Base-by-base conservation (phyloP, 306 rosid genomes). In the Cicer arietinum region DNA sequence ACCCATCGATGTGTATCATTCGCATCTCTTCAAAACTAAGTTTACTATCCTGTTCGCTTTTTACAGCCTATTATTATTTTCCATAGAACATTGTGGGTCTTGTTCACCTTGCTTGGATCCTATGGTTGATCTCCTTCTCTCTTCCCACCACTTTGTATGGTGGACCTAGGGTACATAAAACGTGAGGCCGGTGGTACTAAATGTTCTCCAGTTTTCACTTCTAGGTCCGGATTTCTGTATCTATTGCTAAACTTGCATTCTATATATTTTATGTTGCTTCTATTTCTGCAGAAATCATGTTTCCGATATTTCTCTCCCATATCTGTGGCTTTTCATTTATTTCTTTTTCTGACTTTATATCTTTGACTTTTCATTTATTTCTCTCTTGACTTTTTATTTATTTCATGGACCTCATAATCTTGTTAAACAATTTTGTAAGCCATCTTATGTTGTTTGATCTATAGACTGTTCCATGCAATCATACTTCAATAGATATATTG, bases 331-430 rank as follows among this genome's bases (percentile, higher is more conserved):
- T 39, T 39, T 39, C 47, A 37, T 39, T 39, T 62, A 39, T 39
- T 62, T n/a, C 13, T 62, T 62, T 10, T 7, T 22, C 45, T 0
- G 47, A 39, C 37, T 56, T 56, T 20, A 39, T 39, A 39, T 13
- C 18, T 37, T 61, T n/a, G 20, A 62, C 41, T n/a, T 37, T 39
- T 62, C 47, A 37, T 62, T n/a, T 39, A n/a, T 62, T 62, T 39
- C 68, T 39, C 45, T 18, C 13, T 8, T 1, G 39, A 20, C n/a
- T 56, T 56, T 56, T 20, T 56, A 9, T 56, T 56, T 56, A 20
- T 62, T 41, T 60, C 17, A 39, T 7, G n/a, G 50, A 63, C 69
- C 46, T 40, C 4, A 64, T 64, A 64, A 64, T 17, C 51, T 65
- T 7, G n/a, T 65, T 8, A 43, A 17, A 64, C 51, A 64, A 64